Conservation (phyloP, 257 asterid species). For the Forsythia viridissima region DNA sequence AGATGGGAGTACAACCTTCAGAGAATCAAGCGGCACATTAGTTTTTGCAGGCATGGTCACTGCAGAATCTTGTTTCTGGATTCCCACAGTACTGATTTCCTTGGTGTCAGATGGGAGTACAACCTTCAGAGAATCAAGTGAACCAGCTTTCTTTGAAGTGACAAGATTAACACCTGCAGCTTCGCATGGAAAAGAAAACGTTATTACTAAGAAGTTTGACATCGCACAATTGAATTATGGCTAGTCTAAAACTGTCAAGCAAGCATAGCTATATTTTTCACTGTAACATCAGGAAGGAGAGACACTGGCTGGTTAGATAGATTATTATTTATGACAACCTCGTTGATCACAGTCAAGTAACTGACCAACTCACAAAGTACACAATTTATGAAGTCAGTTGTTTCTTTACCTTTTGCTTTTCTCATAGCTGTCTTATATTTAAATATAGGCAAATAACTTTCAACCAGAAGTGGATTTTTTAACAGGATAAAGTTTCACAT, state of each 20-base stretch:
- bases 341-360: neutral
- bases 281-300: neutral
- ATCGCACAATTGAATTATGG: neutral
- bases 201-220: slow-evolving; percentile 16
- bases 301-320: neutral
- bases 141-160: slow-evolving; percentile 46
- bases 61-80: slow-evolving; percentile 62
- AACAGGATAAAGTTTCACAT: neutral
- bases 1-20: slow-evolving; percentile 45
- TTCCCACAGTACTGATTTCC: slow-evolving; percentile 45
- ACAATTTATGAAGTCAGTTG: neutral
- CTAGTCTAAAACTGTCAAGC: neutral
- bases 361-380: neutral
- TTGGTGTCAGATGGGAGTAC: slow-evolving; percentile 48
- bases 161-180: slow-evolving; percentile 71
- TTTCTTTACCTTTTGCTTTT: neutral
- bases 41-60: slow-evolving; percentile 46
- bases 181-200: slow-evolving; percentile 31
- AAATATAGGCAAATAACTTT: no score
- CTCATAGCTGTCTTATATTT: neutral
- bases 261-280: neutral
- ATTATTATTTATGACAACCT: neutral
- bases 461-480: neutral
- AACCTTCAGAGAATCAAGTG: slow-evolving; percentile 48
- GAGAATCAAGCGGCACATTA: slow-evolving; percentile 41